phyloP scores from a whole-genome alignment of 192 early-diverging fungal species.

The Obelidium mucronatum region DNA sequence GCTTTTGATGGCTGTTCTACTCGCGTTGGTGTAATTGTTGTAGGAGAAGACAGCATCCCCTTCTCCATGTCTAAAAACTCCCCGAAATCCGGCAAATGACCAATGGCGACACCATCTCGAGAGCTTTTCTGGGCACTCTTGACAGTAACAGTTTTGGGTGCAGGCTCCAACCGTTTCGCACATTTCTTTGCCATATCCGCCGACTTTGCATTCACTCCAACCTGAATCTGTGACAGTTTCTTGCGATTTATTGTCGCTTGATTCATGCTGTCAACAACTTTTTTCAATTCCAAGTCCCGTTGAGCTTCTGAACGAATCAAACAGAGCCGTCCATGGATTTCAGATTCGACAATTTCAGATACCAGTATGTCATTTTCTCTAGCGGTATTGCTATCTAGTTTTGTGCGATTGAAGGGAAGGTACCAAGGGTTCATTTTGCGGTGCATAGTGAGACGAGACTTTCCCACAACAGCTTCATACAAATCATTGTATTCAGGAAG shows the following conservation, averaged over 20 bases:
- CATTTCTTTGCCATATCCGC: background rate
- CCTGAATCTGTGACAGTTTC: background rate
- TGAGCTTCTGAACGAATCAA: constrained; percentile 1
- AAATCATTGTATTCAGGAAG: constrained; percentile 9
- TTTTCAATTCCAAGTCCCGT: constrained; percentile 2
- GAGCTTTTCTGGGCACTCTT: background rate
- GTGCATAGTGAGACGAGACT: background rate
- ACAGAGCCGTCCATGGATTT: background rate
- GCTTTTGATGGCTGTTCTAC: no score
- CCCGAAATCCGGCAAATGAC: background rate
- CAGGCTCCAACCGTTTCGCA: constrained; percentile 14
- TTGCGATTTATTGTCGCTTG: background rate
- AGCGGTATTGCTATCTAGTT: background rate
- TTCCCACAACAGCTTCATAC: background rate
- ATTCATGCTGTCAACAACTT: background rate
- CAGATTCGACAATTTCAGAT: constrained; percentile 1
- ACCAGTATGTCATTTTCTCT: background rate
- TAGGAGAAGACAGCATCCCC: no score
- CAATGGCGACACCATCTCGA: no score
- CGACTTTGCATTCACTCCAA: background rate
- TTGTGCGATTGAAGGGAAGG: background rate
- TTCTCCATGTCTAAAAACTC: background rate
- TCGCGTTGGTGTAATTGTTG: no score
- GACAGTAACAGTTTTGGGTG: background rate
- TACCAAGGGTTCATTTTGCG: background rate